phyloP scores from a whole-genome alignment of 2,329 filamentous ascomycete species.

The Trichoderma gracile region DNA sequence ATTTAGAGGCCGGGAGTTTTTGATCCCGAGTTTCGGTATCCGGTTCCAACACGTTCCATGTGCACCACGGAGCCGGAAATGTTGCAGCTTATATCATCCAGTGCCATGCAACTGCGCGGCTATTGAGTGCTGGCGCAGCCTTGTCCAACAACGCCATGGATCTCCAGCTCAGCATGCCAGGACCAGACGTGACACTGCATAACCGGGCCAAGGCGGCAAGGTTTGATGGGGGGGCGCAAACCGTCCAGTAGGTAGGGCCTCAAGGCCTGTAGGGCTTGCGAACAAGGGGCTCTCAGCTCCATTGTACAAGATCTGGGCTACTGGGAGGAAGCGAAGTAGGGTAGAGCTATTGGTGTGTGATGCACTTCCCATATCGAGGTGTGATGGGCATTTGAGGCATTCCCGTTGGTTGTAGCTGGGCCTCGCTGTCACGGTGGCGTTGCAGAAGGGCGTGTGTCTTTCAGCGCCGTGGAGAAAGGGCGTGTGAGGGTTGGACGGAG shows the following conservation, averaged over 20 bases:
- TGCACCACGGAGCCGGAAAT: not conserved
- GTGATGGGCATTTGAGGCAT: not conserved
- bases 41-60: not conserved
- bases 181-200: not conserved
- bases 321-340: not conserved
- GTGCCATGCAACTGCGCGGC: not conserved
- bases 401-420: not conserved
- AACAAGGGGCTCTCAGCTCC: not conserved
- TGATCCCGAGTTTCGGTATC: not conserved
- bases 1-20: not conserved
- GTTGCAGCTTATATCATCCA: not conserved
- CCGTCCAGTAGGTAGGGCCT: too few species aligned
- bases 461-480: not conserved
- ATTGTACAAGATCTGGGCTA: slow-evolving; percentile 2
- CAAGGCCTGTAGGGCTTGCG: not conserved
- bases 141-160: too few species aligned
- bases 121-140: not conserved
- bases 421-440: slow-evolving; percentile 1
- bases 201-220: not conserved
- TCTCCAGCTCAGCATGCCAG: too few species aligned
- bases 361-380: too few species aligned
- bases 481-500: not conserved
- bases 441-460: not conserved
- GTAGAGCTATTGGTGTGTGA: not conserved
- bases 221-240: not conserved